Evolutionary conservation across 805 yeast species (phyloP).

Genomic region (Candida oleophila): DNA sequence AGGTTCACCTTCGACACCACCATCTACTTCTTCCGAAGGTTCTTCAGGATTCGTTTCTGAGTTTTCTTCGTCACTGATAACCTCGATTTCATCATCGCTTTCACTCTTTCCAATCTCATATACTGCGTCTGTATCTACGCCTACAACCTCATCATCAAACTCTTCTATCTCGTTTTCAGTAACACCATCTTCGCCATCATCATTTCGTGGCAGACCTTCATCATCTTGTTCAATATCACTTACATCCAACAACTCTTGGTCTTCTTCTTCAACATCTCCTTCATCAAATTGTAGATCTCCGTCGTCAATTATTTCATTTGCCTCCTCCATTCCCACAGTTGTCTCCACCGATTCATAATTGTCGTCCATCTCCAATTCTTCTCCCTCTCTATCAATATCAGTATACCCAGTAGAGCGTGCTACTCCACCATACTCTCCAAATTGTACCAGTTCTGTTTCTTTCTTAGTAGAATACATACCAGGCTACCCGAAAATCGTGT

Average conservation of each 20-base stretch:
- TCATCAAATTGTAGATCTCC: neutral
- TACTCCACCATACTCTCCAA: constrained; percentile 3
- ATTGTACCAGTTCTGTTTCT: neutral
- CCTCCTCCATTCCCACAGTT: neutral
- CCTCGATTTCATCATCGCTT: constrained; percentile 2
- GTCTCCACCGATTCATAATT: neutral
- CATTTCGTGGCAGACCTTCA: no score
- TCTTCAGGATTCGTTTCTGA: no score
- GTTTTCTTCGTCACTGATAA: constrained; percentile 1
- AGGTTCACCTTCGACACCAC: no score
- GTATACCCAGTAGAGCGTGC: no score
- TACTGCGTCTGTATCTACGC: neutral
- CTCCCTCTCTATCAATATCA: neutral
- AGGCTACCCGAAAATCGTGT: no score
- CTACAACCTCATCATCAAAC: neutral
- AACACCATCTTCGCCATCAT: no score
- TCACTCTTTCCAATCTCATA: neutral
- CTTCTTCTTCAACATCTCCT: constrained; percentile 2
- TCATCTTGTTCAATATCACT: constrained; percentile 1
- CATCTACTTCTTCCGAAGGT: no score
- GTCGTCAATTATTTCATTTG: constrained; percentile 3
- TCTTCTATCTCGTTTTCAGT: neutral
- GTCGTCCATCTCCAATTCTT: neutral
- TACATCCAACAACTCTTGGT: neutral
- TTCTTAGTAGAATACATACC: neutral